Evolutionary conservation across 1,284 basidiomycete species (phyloP).

Genomic region (Cryptococcus neoformans): DNA sequence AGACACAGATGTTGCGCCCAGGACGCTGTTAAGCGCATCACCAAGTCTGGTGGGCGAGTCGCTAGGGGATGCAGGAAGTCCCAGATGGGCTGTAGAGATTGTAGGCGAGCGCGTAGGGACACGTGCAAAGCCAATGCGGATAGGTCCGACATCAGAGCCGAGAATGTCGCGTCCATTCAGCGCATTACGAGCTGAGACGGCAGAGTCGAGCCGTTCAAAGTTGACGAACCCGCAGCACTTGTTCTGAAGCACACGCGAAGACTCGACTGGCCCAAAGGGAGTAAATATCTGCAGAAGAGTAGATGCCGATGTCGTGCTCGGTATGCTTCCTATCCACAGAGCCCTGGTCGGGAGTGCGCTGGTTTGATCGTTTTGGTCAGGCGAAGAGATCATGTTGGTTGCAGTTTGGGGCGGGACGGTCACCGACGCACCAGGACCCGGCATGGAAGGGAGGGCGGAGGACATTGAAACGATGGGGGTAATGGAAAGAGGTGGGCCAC

Average conservation of each 20-base stretch:
- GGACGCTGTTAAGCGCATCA: constrained; percentile 55
- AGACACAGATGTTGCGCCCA: constrained; percentile 80
- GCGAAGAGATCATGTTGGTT: constrained; percentile 1
- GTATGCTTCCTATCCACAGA: constrained; percentile 94
- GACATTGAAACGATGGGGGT: constrained; percentile 30
- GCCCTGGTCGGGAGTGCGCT: constrained; percentile 80
- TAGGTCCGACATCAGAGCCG: constrained; percentile 90
- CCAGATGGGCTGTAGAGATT: constrained; percentile 18
- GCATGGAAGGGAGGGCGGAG: constrained; percentile 51
- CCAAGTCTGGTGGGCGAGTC: constrained; percentile 41
- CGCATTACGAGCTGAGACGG: constrained; percentile 88
- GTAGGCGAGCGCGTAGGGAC: constrained; percentile 71
- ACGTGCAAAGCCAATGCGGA: constrained; percentile 94
- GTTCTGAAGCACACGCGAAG: constrained; percentile 89
- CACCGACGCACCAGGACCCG: constrained; percentile 12
- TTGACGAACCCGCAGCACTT: constrained; percentile 73
- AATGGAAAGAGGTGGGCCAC: constrained; percentile 44
- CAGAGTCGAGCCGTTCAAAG: constrained; percentile 95
- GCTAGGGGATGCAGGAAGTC: constrained; percentile 12
- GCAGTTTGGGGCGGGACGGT: constrained; percentile 29
- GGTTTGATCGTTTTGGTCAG: constrained; percentile 26
- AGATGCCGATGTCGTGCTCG: constrained; percentile 85
- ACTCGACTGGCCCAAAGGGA: constrained; percentile 96
- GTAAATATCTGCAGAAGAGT: constrained; percentile 82
- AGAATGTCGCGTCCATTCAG: constrained; percentile 93